These are phyloP conservation scores for Corymbia calophylla DNA, from an alignment of 441 rosid species.

Conservation along the genomic window DNA sequence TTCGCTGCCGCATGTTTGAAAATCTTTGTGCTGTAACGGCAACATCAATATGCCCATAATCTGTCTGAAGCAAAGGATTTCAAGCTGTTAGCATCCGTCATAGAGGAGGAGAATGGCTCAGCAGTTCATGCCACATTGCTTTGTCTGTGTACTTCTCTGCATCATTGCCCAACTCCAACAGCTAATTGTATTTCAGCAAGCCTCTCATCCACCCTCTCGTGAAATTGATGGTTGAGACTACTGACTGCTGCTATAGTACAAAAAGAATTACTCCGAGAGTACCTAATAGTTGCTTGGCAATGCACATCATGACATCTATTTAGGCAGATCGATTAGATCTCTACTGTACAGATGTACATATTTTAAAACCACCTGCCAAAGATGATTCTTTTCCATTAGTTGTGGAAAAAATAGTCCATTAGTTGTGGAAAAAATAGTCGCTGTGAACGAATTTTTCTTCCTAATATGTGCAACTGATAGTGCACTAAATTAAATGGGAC, in stretches of 20 bases:
- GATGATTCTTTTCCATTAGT: background rate
- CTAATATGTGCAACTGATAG: background rate
- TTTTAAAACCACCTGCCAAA: background rate
- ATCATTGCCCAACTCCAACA: background rate
- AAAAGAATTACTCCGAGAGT: slow-evolving; percentile 41
- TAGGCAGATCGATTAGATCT: background rate
- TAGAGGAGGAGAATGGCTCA: background rate
- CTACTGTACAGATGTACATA: background rate
- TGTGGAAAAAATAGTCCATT: no score
- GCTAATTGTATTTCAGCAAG: background rate
- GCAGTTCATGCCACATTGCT: background rate
- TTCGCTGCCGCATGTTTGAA: background rate
- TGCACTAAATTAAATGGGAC: background rate
- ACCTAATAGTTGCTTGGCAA: background rate
- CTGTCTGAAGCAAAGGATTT: background rate
- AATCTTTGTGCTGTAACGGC: background rate
- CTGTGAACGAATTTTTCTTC: background rate
- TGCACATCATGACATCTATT: background rate
- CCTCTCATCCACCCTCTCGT: background rate
- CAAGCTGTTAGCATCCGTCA: background rate
- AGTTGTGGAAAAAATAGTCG: background rate
- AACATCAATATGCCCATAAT: background rate
- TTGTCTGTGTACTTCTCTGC: background rate
- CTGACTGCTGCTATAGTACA: background rate
- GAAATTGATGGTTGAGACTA: background rate